Percentiles rank a stretch among this genome's conserved stretches.
phyloP scores from a whole-genome alignment of 768 basidiomycete species.

The Terana coerulea region DNA sequence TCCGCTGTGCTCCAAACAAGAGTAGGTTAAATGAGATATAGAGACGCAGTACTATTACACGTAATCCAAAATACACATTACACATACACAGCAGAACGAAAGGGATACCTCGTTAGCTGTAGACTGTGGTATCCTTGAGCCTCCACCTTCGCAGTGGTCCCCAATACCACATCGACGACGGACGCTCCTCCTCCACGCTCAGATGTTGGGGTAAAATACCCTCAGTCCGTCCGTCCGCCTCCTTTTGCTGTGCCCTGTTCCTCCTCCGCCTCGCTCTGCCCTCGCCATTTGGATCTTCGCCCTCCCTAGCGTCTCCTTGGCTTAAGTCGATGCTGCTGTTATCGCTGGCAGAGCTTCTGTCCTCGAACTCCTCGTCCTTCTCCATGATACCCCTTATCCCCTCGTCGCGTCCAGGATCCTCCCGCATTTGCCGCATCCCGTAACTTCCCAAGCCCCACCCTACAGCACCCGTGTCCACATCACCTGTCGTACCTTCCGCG shows the following conservation, averaged over 20 bases:
- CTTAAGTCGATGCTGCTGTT: neutral
- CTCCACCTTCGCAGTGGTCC: constrained; percentile 73
- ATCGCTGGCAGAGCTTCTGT: constrained; percentile 8
- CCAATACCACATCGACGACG: constrained; percentile 73
- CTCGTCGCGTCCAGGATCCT: constrained; percentile 29
- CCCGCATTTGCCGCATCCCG: constrained; percentile 41
- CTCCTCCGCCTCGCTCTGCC: constrained; percentile 3
- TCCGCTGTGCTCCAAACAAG: no score
- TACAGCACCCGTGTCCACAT: constrained; percentile 28
- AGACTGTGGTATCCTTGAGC: constrained; percentile 71
- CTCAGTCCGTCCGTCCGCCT: neutral
- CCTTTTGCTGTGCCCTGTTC: neutral
- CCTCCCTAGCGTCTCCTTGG: constrained; percentile 6
- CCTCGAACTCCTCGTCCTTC: constrained; percentile 25
- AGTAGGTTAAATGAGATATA: no score
- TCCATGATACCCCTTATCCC: constrained; percentile 14
- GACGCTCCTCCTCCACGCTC: constrained; percentile 7
- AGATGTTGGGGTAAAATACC: constrained; percentile 3
- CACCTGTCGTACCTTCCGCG: constrained; percentile 12
- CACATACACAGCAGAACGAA: neutral
- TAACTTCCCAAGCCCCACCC: constrained; percentile 80
- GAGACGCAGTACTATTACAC: neutral
- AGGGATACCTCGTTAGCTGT: constrained; percentile 30
- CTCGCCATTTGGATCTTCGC: neutral
- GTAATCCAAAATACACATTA: constrained; percentile 5